phyloP scores from a whole-genome alignment of 176 grass and related monocot species.

The Avena eriantha region DNA sequence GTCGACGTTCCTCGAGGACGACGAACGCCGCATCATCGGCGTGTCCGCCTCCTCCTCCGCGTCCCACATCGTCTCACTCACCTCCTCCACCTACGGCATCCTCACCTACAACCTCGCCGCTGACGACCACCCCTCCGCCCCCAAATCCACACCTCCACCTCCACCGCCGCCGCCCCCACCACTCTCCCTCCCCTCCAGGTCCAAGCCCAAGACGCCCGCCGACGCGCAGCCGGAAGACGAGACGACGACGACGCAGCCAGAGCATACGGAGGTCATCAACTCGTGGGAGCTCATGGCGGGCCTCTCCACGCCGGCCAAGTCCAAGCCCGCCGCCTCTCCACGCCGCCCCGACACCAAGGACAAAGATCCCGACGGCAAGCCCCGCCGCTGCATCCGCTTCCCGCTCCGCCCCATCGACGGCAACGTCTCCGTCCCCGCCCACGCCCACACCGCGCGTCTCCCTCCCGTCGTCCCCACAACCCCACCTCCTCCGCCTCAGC shows the following conservation, averaged over 20 bases:
- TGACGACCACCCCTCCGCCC: not conserved
- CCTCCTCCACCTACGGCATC: constrained; percentile 84
- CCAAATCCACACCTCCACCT: not conserved
- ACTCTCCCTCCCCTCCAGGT: not conserved
- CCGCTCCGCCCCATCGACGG: not conserved
- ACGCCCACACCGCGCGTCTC: not conserved
- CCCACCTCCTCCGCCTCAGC: not conserved
- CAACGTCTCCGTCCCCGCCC: not conserved
- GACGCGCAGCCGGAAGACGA: not conserved
- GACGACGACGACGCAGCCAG: not conserved
- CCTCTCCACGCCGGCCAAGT: constrained; percentile 50
- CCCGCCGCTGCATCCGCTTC: constrained; percentile 5
- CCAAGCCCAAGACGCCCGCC: constrained; percentile 1
- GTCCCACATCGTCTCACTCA: constrained; percentile 78
- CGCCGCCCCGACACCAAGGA: not conserved
- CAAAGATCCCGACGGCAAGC: constrained; percentile 23
- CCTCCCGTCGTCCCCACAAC: not conserved
- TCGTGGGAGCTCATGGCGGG: constrained; percentile 85
- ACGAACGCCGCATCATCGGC: constrained; percentile 56
- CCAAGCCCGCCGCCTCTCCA: not conserved
- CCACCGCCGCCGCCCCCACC: not conserved
- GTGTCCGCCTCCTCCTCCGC: constrained; percentile 16
- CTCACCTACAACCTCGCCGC: constrained; percentile 35
- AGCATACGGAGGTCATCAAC: constrained; percentile 62
- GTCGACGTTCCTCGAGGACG: constrained; percentile 59